Conservation (phyloP, 768 basidiomycete species). For the Panaeolus cyanescens region DNA sequence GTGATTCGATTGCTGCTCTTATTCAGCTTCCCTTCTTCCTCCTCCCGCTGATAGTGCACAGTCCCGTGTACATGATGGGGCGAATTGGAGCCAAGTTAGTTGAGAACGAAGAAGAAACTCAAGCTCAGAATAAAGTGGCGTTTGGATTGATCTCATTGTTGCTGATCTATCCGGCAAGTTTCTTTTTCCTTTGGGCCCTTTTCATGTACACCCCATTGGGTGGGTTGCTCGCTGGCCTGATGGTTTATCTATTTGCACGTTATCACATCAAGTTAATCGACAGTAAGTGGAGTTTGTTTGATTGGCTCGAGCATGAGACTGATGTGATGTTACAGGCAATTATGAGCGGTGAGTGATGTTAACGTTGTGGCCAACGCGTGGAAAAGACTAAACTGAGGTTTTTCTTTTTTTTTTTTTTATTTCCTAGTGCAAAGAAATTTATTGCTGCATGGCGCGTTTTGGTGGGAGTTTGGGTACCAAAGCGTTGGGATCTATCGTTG, state of each 20-base stretch:
- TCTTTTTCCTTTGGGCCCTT: constrained; percentile 85
- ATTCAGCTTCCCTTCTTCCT: constrained; percentile 87
- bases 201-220: constrained; percentile 77
- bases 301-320: not conserved
- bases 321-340: constrained; percentile 47
- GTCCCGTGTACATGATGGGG: constrained; percentile 85
- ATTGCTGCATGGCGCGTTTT: constrained; percentile 96
- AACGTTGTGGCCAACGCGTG: constrained; percentile 15
- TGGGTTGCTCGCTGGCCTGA: constrained; percentile 64
- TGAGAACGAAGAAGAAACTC: constrained; percentile 89
- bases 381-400: not conserved
- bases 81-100: constrained; percentile 72
- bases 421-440: constrained; percentile 75
- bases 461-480: constrained; percentile 91
- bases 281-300: constrained; percentile 48
- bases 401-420: constrained; percentile 3
- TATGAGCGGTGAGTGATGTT: constrained; percentile 69
- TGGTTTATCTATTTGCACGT: constrained; percentile 76
- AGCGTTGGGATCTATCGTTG: constrained; percentile 77
- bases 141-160: constrained; percentile 79
- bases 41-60: constrained; percentile 79
- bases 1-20: constrained; percentile 72
- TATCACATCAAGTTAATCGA: constrained; percentile 90
- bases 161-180: constrained; percentile 79
- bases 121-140: constrained; percentile 96